phyloP scores from a whole-genome alignment of 2,329 filamentous ascomycete genomes.

The Fusarium sarcochroum region DNA sequence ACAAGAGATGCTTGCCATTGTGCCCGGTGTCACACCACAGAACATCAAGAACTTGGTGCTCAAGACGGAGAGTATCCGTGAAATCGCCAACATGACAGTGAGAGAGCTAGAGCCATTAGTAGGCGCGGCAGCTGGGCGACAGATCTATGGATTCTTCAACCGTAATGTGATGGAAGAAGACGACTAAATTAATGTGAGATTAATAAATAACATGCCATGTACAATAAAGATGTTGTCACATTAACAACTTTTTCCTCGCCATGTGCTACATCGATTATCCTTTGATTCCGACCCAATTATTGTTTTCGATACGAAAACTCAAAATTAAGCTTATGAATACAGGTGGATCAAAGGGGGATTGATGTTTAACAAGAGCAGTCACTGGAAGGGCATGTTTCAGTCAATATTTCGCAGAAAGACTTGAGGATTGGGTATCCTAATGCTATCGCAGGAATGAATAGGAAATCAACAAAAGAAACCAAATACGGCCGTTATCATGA shows the following conservation, averaged over 20 bases:
- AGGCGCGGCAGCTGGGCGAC: conserved; percentile 81
- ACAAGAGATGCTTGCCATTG: conserved; percentile 88
- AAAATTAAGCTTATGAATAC: no score
- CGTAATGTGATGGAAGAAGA: conserved; percentile 70
- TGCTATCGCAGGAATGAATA: conserved; percentile 33
- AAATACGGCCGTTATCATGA: conserved; percentile 28
- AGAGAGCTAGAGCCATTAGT: conserved; percentile 80
- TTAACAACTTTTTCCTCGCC: no score
- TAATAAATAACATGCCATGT: conserved; percentile 1
- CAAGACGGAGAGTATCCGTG: conserved; percentile 80
- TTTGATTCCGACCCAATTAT: no score
- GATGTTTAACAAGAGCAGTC: not conserved
- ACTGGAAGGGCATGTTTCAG: not conserved
- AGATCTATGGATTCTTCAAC: conserved; percentile 87
- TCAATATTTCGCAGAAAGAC: conserved; percentile 9
- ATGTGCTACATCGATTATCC: no score
- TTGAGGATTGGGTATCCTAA: conserved; percentile 50
- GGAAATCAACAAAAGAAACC: conserved; percentile 28
- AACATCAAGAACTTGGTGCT: conserved; percentile 81
- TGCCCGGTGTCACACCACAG: conserved; percentile 87
- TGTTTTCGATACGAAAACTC: no score
- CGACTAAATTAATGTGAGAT: conserved; percentile 38
- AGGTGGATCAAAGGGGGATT: not conserved
- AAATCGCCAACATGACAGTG: conserved; percentile 88
- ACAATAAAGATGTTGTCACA: no score